Evolutionary conservation across 2,329 filamentous ascomycete genomes (phyloP).

Genomic region (Fusarium continuum): DNA sequence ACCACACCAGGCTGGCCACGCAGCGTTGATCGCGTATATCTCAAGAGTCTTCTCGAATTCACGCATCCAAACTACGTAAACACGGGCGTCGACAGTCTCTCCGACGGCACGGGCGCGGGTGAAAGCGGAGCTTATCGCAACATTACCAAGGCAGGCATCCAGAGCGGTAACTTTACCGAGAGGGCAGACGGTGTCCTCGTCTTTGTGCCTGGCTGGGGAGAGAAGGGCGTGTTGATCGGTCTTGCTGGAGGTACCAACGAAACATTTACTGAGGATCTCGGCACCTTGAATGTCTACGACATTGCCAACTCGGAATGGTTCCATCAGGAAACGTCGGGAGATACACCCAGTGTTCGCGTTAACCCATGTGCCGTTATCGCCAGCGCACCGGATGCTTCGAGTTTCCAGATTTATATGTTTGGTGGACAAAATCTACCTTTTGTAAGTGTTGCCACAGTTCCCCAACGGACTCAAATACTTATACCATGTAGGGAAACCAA

Average conservation of each 20-base stretch:
- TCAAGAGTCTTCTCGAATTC: constrained; percentile 79
- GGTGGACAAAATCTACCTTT: constrained; percentile 78
- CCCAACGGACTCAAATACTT: not conserved
- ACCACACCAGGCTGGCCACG: constrained; percentile 74
- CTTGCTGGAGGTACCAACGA: constrained; percentile 76
- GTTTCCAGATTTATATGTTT: constrained; percentile 81
- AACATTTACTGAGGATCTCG: constrained; percentile 67
- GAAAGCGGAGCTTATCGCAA: constrained; percentile 74
- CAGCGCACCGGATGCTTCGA: constrained; percentile 74
- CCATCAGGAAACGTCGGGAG: constrained; percentile 63
- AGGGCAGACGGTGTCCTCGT: constrained; percentile 77
- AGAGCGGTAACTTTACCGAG: constrained; percentile 73
- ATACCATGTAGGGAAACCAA: constrained; percentile 53
- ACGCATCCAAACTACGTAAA: constrained; percentile 77
- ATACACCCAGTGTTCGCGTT: constrained; percentile 61
- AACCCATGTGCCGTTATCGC: constrained; percentile 70
- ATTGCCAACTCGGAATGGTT: constrained; percentile 69
- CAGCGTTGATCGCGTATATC: constrained; percentile 69
- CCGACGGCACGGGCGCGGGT: constrained; percentile 64
- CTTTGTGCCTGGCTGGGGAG: constrained; percentile 79
- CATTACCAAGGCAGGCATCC: constrained; percentile 75
- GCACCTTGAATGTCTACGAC: constrained; percentile 73
- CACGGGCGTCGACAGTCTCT: constrained; percentile 65
- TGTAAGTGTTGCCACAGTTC: constrained; percentile 48
- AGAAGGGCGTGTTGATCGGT: constrained; percentile 74